These are phyloP conservation scores for Pelargonium citronellum DNA, from an alignment of 441 rosid species.

Conservation along the genomic window DNA sequence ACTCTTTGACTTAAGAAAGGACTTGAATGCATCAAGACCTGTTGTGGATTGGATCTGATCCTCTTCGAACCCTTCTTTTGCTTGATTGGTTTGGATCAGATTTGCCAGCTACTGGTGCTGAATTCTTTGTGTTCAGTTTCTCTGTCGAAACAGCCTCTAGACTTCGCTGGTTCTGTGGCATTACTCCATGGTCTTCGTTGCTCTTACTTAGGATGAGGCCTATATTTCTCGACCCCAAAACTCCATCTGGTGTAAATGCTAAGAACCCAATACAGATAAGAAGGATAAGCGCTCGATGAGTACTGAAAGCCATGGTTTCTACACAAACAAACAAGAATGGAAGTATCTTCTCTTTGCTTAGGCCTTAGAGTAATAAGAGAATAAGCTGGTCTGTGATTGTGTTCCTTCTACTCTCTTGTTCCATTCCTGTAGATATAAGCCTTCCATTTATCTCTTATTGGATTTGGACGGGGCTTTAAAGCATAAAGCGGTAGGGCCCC, in stretches of 20 bases:
- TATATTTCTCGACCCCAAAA: conserved; percentile 36
- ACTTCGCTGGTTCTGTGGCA: conserved; percentile 28
- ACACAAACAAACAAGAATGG: conserved; percentile 35
- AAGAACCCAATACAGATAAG: conserved; percentile 50
- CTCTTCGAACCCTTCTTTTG: conserved; percentile 75
- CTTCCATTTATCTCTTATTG: conserved; percentile 48
- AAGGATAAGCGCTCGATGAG: conserved; percentile 40
- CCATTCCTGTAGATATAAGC: conserved; percentile 54
- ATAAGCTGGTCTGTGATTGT: conserved; percentile 34
- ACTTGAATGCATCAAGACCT: conserved; percentile 36
- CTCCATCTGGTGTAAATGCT: conserved; percentile 37
- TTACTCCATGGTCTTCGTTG: conserved; percentile 28
- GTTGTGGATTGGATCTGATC: conserved; percentile 96
- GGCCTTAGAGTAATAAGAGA: conserved; percentile 32
- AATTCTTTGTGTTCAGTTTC: conserved; percentile 27
- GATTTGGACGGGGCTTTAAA: conserved; percentile 57
- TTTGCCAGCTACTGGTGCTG: conserved; percentile 29
- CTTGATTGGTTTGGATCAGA: conserved; percentile 52
- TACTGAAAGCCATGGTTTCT: conserved; percentile 44
- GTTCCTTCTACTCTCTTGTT: conserved; percentile 34
- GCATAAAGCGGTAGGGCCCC: conserved; percentile 68
- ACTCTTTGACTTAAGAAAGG: conserved; percentile 27
- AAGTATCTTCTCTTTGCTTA: conserved; percentile 34
- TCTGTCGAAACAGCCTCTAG: conserved; percentile 36
- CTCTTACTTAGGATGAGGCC: conserved; percentile 28